Conservation (phyloP, 164 flowering plant species). For the Saururus chinensis region DNA sequence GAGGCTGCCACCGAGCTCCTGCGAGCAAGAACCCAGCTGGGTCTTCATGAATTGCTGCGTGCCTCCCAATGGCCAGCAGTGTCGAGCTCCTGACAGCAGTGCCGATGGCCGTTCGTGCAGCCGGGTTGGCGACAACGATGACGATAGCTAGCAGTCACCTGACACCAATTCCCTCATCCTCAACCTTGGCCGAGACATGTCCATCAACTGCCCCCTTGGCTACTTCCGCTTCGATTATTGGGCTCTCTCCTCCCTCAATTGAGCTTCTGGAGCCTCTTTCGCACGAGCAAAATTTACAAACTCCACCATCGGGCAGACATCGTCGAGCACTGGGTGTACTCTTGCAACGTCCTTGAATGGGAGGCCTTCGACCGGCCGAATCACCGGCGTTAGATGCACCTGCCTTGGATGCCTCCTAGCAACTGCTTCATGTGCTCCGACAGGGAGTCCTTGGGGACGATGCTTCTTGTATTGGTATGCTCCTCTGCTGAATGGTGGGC, state of each 20-base stretch:
- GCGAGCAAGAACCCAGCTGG: too few species aligned
- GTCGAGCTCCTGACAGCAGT: constrained; percentile 21
- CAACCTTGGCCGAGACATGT: constrained; percentile 57
- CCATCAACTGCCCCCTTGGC: constrained; percentile 54
- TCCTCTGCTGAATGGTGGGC: too few species aligned
- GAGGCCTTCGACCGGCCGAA: constrained; percentile 86
- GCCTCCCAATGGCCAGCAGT: background rate
- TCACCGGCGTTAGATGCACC: constrained; percentile 62
- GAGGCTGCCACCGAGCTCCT: constrained; percentile 3
- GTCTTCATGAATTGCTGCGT: too few species aligned
- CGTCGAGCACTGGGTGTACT: constrained; percentile 89
- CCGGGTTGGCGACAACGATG: background rate
- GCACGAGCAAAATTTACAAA: constrained; percentile 60
- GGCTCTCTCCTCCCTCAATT: constrained; percentile 51
- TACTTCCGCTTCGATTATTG: constrained; percentile 88
- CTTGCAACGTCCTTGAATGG: constrained; percentile 77
- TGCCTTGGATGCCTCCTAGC: constrained; percentile 63
- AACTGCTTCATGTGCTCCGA: constrained; percentile 75
- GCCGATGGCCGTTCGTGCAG: constrained; percentile 21
- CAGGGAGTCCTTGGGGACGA: constrained; percentile 92
- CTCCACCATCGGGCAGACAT: constrained; percentile 44
- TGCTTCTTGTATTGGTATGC: constrained; percentile 84
- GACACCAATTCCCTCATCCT: constrained; percentile 35
- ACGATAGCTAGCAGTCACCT: constrained; percentile 4
- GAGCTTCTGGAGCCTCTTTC: constrained; percentile 47